Percentiles rank a stretch among this genome's conserved stretches.
These are phyloP conservation scores for Diplodia sapinea DNA, from an alignment of 2,329 filamentous ascomycete genomes.

Conservation along the genomic window DNA sequence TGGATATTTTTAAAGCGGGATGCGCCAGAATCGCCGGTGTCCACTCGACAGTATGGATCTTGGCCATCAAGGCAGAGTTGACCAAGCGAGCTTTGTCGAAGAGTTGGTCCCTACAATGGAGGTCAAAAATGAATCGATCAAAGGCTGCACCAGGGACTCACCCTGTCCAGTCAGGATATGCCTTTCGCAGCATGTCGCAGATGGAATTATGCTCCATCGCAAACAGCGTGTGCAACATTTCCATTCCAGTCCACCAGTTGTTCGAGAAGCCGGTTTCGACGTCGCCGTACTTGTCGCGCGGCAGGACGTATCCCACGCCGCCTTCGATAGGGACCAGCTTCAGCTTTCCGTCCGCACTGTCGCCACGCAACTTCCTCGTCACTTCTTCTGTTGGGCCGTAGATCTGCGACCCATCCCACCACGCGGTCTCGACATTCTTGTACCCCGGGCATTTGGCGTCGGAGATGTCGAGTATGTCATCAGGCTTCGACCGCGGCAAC, in stretches of 20 bases:
- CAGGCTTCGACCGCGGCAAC: constrained; percentile 46
- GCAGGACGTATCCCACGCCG: constrained; percentile 43
- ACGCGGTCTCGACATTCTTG: constrained; percentile 52
- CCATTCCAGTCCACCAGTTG: constrained; percentile 57
- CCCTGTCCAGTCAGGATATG: constrained; percentile 47
- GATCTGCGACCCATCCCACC: constrained; percentile 58
- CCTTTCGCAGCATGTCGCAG: constrained; percentile 47
- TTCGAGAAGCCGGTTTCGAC: constrained; percentile 51
- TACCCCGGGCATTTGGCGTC: constrained; percentile 51
- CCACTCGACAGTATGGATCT: constrained; percentile 59
- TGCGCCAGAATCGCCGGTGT: constrained; percentile 56
- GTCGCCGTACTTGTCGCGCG: constrained; percentile 48
- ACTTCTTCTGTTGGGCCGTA: constrained; percentile 51
- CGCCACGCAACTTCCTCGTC: constrained; percentile 47
- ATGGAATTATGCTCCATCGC: constrained; percentile 56
- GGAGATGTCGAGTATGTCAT: constrained; percentile 44
- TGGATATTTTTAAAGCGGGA: constrained; percentile 51
- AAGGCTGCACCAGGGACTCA: constrained; percentile 31
- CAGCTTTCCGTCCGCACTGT: constrained; percentile 49
- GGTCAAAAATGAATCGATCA: constrained; percentile 15
- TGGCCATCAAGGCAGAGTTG: constrained; percentile 57
- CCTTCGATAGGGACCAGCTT: constrained; percentile 42
- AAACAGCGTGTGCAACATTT: constrained; percentile 56
- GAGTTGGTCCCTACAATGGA: constrained; percentile 43
- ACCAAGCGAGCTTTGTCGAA: constrained; percentile 55